A percentile compares a stretch with the other conserved stretches of the same genome.
These are phyloP conservation scores for Epichloe bromicola DNA, from an alignment of 2,329 filamentous ascomycete species.

Conservation along the genomic window DNA sequence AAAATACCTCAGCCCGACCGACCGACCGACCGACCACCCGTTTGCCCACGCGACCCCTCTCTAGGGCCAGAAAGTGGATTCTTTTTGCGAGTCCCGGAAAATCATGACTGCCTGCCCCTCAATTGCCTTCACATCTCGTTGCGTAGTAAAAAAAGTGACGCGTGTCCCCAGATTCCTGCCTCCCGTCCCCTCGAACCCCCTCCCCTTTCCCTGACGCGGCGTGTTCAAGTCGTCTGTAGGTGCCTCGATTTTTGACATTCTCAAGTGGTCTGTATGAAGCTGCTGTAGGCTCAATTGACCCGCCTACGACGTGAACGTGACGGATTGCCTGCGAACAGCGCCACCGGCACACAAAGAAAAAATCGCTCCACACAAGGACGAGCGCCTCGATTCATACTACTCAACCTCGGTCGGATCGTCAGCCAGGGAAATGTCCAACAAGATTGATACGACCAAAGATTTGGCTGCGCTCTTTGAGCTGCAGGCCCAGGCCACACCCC, in stretches of 20 bases:
- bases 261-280: not conserved
- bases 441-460: slow-evolving; percentile 61
- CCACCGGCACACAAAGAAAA: not conserved
- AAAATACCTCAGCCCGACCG: no score
- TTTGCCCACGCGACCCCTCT: no score
- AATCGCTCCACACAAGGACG: no score
- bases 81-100: not conserved
- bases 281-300: no score
- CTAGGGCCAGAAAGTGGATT: not conserved
- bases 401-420: not conserved
- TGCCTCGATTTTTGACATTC: not conserved
- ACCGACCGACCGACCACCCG: no score
- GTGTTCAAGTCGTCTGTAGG: not conserved
- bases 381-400: not conserved
- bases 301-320: not conserved
- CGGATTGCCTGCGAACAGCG: not conserved
- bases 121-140: no score
- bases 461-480: slow-evolving; percentile 56
- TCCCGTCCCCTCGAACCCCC: no score
- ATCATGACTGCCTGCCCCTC: no score
- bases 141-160: no score
- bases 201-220: not conserved
- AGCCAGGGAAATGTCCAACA: slow-evolving; percentile 36
- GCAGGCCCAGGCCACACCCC: slow-evolving; percentile 56
- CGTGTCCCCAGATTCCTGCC: not conserved